These are phyloP conservation scores for Russula dissimulans DNA, from an alignment of 768 basidiomycete genomes.

Conservation along the genomic window DNA sequence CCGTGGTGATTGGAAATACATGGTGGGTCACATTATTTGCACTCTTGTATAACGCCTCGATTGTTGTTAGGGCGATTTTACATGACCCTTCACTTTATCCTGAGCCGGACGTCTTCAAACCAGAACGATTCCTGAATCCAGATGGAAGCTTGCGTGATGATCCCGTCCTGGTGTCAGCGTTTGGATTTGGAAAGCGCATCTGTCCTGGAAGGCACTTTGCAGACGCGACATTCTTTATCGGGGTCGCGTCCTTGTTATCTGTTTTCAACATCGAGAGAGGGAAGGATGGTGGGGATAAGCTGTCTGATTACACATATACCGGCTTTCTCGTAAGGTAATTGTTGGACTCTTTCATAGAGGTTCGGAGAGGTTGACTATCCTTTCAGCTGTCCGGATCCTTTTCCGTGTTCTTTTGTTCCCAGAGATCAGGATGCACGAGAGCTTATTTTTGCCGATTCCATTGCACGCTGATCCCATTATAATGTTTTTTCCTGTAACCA, in stretches of 20 bases:
- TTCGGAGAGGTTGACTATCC: background rate
- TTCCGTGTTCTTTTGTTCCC: background rate
- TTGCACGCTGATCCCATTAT: background rate
- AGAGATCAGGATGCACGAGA: background rate
- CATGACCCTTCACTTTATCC: background rate
- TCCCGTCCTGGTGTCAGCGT: no score
- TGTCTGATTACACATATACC: background rate
- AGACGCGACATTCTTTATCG: background rate
- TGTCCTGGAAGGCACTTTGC: background rate
- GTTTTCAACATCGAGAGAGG: background rate
- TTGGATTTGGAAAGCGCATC: background rate
- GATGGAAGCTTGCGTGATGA: no score
- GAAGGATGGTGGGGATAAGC: background rate
- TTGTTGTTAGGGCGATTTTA: background rate
- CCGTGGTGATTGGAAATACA: background rate
- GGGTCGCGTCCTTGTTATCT: background rate
- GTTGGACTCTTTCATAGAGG: background rate
- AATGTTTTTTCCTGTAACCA: background rate
- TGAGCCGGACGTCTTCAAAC: background rate
- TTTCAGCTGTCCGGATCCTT: background rate
- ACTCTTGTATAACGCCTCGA: no score
- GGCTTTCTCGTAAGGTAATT: background rate
- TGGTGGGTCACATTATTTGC: background rate
- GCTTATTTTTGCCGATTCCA: background rate
- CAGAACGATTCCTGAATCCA: background rate